phyloP scores from a whole-genome alignment of 108 stramenopile genomes.

The Nitzschia sp. region DNA sequence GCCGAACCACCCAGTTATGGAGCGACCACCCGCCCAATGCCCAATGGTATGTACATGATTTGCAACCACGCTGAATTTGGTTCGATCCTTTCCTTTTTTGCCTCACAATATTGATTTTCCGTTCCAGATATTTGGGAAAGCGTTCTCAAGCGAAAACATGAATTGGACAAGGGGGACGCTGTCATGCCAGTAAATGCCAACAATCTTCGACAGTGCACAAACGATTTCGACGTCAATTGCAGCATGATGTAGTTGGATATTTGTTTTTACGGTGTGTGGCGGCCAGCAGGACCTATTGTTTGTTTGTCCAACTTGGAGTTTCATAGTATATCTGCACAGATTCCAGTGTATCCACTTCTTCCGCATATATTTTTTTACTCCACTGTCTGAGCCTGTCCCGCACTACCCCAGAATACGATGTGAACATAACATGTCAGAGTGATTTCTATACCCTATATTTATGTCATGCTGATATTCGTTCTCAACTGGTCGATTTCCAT shows the following conservation, averaged over 20 bases:
- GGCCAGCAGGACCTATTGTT: no score
- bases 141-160: constrained; percentile 47
- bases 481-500: no score
- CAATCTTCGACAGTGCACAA: constrained; percentile 34
- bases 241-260: constrained; percentile 6
- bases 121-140: constrained; percentile 22
- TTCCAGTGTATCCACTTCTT: no score
- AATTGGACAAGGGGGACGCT: constrained; percentile 41
- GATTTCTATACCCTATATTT: no score
- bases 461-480: no score
- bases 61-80: not conserved
- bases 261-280: no score
- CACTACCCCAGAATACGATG: no score
- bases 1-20: constrained; percentile 19
- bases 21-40: constrained; percentile 35
- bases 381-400: no score
- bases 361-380: no score
- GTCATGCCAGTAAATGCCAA: constrained; percentile 44
- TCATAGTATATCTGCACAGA: no score
- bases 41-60: constrained; percentile 19
- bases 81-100: not conserved
- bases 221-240: constrained; percentile 31
- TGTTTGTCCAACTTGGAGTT: no score
- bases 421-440: no score
- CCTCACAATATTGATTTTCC: constrained; percentile 2